A percentile compares a stretch with the other conserved stretches of the same genome.
Evolutionary conservation across 257 asterid species (phyloP).

Genomic region (Nicotiana attenuata): DNA sequence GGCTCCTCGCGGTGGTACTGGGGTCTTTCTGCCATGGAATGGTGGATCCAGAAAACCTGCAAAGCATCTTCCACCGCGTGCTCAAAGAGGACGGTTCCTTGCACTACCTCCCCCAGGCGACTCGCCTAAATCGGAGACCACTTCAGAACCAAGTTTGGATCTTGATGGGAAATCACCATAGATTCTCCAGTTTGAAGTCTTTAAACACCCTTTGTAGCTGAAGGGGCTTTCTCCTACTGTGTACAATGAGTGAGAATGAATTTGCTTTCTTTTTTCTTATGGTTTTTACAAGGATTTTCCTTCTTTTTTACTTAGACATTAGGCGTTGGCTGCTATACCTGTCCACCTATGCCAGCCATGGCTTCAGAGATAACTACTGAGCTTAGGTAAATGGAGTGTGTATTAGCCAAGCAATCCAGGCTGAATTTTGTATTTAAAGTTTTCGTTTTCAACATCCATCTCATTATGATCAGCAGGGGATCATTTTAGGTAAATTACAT

Average conservation of each 20-base stretch:
- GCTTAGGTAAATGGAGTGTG: constrained; percentile 23
- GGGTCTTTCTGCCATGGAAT: constrained; percentile 85
- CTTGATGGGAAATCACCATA: constrained; percentile 24
- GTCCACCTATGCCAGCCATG: constrained; percentile 19
- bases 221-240: constrained; percentile 22
- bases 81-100: constrained; percentile 66
- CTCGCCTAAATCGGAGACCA: constrained; percentile 28
- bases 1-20: constrained; percentile 77
- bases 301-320: constrained; percentile 8
- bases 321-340: constrained; percentile 18
- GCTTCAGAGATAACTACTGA: constrained; percentile 47
- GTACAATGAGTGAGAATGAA: constrained; percentile 23
- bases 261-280: constrained; percentile 14
- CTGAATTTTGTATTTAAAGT: constrained; percentile 33
- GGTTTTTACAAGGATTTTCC: background rate
- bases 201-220: constrained; percentile 10
- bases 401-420: constrained; percentile 23
- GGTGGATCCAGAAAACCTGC: constrained; percentile 58
- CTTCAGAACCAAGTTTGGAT: constrained; percentile 31
- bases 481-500: constrained; percentile 10
- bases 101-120: constrained; percentile 54
- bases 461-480: background rate
- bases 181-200: constrained; percentile 7
- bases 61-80: constrained; percentile 86
- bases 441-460: background rate